Base-by-base conservation (phyloP, 371 early-diverging fungal species). In the Mortierella sp. region DNA sequence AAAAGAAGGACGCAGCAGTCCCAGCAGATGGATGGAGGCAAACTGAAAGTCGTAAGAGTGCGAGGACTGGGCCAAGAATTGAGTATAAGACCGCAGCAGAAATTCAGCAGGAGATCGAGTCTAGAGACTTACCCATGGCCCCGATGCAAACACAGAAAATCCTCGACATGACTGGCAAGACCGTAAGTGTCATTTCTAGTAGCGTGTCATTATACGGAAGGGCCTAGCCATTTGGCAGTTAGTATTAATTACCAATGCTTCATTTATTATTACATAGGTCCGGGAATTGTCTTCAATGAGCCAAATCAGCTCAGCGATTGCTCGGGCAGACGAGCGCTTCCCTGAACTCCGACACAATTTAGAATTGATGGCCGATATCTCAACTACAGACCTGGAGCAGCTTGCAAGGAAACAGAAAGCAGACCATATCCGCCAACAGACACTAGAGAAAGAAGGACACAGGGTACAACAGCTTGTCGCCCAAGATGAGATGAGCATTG, bases 331-430 rank as follows among this genome's bases (percentile, higher is more conserved):
- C 29, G 86, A 83, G 26, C 87, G 86, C 21, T 74, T 91, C 45
- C 93, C 91, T 3, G 96, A 96, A 70, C 81, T 96, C 25, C 88
- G 93, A 16, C 92, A 96, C 71, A 96, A 96, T 59, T 62, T 95
- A 14, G 85, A 89, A 5, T 72, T 94, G 3, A 79, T 95, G 64
- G 91, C 89, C 0, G 92, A 93, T 59, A 82, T 93, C 29, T 84
- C 94, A 0, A 85, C 90, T 57, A 74, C 82, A 14, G 93, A 94
- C 71, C 71, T 95, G 43, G 85, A 93, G 59, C 90, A 92, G 43
- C 46, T 92, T 23, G 81, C 90, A 1, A 66, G 90, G 37, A 88
- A 89, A 51, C 85, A 87, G 44, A 85, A 88, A 23, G 72, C 84
- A 0, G 87, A 83, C 30, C 71, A 75, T 11, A 74, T 84, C 5